Percentiles rank a stretch among this genome's conserved stretches.
Conservation (phyloP, 1,284 basidiomycete species). For the Chalciporus sp. region DNA sequence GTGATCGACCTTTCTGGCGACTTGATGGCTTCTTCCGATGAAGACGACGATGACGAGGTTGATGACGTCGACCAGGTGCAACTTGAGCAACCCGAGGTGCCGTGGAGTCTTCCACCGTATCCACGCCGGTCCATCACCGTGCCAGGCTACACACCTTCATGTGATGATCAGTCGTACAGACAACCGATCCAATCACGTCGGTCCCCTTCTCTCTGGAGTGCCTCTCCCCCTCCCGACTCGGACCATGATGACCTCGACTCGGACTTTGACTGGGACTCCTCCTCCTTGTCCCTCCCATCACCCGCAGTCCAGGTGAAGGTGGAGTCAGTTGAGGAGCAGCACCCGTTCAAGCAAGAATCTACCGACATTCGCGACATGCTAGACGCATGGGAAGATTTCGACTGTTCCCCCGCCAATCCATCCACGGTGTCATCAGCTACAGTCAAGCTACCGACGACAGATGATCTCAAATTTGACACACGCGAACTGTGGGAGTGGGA, state of each 20-base stretch:
- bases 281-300: constrained; percentile 27
- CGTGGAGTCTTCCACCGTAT: constrained; percentile 40
- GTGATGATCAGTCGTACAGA: constrained; percentile 38
- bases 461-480: constrained; percentile 46
- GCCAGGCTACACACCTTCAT: constrained; percentile 51
- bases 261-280: constrained; percentile 44
- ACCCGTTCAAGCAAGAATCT: constrained; percentile 56
- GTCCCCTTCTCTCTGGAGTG: constrained; percentile 55
- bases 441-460: constrained; percentile 34
- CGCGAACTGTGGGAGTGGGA: constrained; percentile 55
- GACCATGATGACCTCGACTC: constrained; percentile 56
- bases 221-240: constrained; percentile 67
- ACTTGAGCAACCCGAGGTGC: constrained; percentile 23
- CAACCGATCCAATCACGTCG: constrained; percentile 35
- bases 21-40: constrained; percentile 33
- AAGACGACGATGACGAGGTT: constrained; percentile 21
- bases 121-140: constrained; percentile 56
- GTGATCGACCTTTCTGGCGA: constrained; percentile 48
- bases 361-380: constrained; percentile 61
- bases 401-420: constrained; percentile 33
- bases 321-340: constrained; percentile 24
- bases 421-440: constrained; percentile 33
- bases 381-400: constrained; percentile 66
- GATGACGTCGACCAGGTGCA: constrained; percentile 35
- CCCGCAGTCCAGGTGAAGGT: constrained; percentile 27